Base-by-base conservation (phyloP, 2,329 filamentous ascomycete species). In the Penicillium sp. region DNA sequence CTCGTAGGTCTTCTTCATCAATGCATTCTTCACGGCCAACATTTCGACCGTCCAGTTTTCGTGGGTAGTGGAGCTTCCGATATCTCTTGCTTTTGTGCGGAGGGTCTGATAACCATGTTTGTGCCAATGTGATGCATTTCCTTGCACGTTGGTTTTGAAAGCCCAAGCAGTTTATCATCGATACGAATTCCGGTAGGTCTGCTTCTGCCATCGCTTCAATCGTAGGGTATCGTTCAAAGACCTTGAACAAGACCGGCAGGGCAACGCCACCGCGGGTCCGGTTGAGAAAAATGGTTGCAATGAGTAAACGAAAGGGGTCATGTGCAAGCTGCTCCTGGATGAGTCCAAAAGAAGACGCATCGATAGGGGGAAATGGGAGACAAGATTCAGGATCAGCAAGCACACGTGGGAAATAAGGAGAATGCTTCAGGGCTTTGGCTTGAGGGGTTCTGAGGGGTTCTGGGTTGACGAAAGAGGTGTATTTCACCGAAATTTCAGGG, bases 221-320 rank as follows among this genome's bases (percentile, higher is more conserved):
- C 0, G 86, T 88, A 0, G 89, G 88, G 56, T 89, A 96, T 3
- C 74, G 77, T 13, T 79, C 74, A 63, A 89, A 87, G 13, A 96
- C 77, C 15, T 79, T 68, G 68, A 86, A 86, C 60, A 96, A 88
- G 0, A 88, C 80, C 0, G 92, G 92, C 29, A 94, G 86, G 4
- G 91, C 90, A 10, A 84, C 80, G 45, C 79, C 82, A 12, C 90
- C 92, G 3, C 84, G 80, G 0, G 91, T 96, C 56, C 88, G 86
- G 70, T 93, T 93, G 31, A 96, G 84, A 64, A 96, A 92, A 0
- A 90, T 91, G 6, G 91, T 86, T 13, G 89, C 91, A 31, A 96
- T 79, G 2, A 96, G 81, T 2, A 97, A 82, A 60, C 86, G 86
- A 71, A 95, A 96, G 0, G 91, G 88, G 54, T 91, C 82, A 47